Conservation (phyloP, 257 asterid genomes). For the Nicotiana otophora region DNA sequence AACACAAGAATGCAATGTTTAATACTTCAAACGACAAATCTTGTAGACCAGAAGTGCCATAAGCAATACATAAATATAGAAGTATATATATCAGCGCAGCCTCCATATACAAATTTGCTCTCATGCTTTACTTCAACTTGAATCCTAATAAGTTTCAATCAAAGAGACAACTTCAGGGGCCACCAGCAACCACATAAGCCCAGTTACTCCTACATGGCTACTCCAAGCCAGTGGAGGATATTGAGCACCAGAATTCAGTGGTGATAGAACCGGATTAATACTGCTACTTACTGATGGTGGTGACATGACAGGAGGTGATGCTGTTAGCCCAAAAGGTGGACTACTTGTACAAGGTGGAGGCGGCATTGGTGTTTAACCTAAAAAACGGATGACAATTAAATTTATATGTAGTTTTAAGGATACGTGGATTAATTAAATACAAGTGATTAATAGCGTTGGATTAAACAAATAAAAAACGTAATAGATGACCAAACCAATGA, state of each 20-base stretch:
- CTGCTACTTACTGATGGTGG: background rate
- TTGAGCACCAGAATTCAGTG: background rate
- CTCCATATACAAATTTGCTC: background rate
- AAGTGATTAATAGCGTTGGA: no score
- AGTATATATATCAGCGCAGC: background rate
- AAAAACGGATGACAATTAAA: no score
- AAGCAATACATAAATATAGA: background rate
- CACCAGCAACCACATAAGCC: background rate
- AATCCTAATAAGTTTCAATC: background rate
- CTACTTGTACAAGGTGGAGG: no score
- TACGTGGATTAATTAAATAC: no score
- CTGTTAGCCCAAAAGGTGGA: background rate
- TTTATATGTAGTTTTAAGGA: no score
- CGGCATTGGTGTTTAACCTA: no score
- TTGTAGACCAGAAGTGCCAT: background rate
- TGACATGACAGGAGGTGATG: background rate
- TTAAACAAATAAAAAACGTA: no score
- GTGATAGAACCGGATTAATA: background rate
- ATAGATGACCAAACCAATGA: no score
- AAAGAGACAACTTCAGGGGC: background rate
- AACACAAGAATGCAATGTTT: no score
- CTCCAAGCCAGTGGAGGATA: background rate
- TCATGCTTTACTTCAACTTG: constrained; percentile 3
- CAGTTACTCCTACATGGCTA: background rate
- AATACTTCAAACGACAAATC: no score